Conservation (phyloP, 768 basidiomycete genomes). For the Agaricus sinodeliciosus region DNA sequence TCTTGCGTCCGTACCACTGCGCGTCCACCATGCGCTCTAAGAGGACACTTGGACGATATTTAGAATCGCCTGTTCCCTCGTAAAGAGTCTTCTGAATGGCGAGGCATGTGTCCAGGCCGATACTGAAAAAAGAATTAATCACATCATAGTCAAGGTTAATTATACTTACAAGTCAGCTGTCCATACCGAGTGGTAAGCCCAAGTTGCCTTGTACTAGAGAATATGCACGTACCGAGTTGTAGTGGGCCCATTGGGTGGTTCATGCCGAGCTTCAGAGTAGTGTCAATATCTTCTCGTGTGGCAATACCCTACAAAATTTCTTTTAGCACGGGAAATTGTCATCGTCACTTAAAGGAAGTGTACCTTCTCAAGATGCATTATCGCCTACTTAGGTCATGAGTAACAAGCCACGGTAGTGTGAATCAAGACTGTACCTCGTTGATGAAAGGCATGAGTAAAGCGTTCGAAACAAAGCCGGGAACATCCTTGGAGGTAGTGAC, state of each 20-base stretch:
- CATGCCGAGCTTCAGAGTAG: conserved; percentile 90
- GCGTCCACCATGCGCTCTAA: conserved; percentile 97
- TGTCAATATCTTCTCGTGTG: conserved; percentile 92
- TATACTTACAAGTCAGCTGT: conserved; percentile 52
- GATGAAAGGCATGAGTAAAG: conserved; percentile 93
- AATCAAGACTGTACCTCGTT: conserved; percentile 59
- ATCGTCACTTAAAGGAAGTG: neutral
- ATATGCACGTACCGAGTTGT: conserved; percentile 55
- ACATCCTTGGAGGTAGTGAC: conserved; percentile 89
- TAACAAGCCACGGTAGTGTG: neutral
- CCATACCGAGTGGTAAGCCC: conserved; percentile 1
- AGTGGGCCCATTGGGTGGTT: conserved; percentile 93
- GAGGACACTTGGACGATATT: conserved; percentile 88
- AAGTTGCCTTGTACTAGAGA: neutral
- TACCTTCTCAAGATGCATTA: conserved; percentile 90
- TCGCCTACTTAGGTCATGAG: conserved; percentile 47
- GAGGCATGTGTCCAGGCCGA: conserved; percentile 96
- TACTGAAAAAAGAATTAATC: conserved; percentile 41
- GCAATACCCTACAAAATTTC: conserved; percentile 64
- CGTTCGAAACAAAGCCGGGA: conserved; percentile 94
- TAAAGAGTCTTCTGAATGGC: conserved; percentile 89
- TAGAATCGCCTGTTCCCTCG: conserved; percentile 85
- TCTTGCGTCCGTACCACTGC: conserved; percentile 89
- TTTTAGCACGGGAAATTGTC: neutral
- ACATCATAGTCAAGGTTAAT: neutral